Percentiles rank a stretch among this genome's conserved stretches.
phyloP scores from a whole-genome alignment of 495 filamentous ascomycete genomes.

The Talaromyces nanjingensis region DNA sequence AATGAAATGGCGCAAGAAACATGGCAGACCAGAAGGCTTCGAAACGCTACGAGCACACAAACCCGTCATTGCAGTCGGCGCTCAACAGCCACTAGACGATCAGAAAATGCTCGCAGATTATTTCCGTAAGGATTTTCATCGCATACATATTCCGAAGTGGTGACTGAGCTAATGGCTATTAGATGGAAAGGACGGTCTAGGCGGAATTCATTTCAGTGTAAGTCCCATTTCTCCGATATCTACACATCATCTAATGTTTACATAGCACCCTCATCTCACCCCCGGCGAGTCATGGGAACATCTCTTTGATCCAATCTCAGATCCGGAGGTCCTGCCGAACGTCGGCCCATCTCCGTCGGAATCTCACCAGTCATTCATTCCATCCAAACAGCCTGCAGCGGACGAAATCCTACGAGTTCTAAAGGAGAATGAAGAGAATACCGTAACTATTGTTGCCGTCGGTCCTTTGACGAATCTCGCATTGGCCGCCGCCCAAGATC shows the following conservation, averaged over 20 bases:
- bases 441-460: constrained; percentile 81
- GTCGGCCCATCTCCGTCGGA: constrained; percentile 24
- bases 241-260: constrained; percentile 8
- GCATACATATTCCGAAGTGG: not conserved
- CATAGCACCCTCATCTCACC: constrained; percentile 78
- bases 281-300: constrained; percentile 78
- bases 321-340: constrained; percentile 28
- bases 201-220: constrained; percentile 80
- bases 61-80: constrained; percentile 80
- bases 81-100: constrained; percentile 76
- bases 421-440: constrained; percentile 67
- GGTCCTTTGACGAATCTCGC: constrained; percentile 91
- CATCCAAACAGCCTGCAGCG: constrained; percentile 65
- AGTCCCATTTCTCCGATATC: constrained; percentile 13
- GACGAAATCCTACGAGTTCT: constrained; percentile 81
- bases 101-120: constrained; percentile 80
- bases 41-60: constrained; percentile 57
- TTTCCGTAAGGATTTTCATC: constrained; percentile 62
- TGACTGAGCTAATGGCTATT: constrained; percentile 9
- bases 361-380: constrained; percentile 51
- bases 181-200: constrained; percentile 90
- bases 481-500: constrained; percentile 74
- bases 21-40: constrained; percentile 61
- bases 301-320: constrained; percentile 56
- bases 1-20: constrained; percentile 68